These are phyloP conservation scores for Solanum habrochaites DNA, from an alignment of 257 asterid genomes.

Conservation along the genomic window DNA sequence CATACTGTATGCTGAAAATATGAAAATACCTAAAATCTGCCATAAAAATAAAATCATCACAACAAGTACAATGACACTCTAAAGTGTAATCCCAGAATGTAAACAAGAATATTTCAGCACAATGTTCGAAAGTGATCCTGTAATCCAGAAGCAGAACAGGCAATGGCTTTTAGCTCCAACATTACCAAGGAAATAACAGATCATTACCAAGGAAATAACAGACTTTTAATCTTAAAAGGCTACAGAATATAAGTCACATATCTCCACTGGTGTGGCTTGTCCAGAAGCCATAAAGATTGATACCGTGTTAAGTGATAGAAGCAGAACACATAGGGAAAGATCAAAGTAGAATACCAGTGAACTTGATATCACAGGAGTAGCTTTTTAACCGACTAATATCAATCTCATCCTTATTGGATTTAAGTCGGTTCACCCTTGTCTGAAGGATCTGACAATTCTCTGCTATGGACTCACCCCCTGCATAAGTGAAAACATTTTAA, in stretches of 20 bases:
- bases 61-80: not conserved
- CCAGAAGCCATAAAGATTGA: not conserved
- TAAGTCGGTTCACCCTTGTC: conserved; percentile 79
- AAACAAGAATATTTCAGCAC: not conserved
- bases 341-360: conserved; percentile 43
- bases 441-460: conserved; percentile 97
- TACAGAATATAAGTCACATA: not conserved
- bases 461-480: conserved; percentile 88
- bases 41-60: not conserved
- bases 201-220: not conserved
- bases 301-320: not conserved
- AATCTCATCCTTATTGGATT: conserved; percentile 50
- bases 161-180: not conserved
- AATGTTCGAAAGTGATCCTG: not conserved
- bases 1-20: not conserved
- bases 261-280: not conserved
- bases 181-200: not conserved
- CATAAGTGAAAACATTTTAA: conserved; percentile 1
- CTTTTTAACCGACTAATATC: conserved; percentile 42
- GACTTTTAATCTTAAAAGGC: not conserved
- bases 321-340: conserved; percentile 1
- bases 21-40: not conserved
- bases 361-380: conserved; percentile 79
- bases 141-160: not conserved
- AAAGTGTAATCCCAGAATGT: not conserved